These are phyloP conservation scores for Pyrenophora graminea DNA, from an alignment of 2,329 filamentous ascomycete genomes.

Conservation along the genomic window DNA sequence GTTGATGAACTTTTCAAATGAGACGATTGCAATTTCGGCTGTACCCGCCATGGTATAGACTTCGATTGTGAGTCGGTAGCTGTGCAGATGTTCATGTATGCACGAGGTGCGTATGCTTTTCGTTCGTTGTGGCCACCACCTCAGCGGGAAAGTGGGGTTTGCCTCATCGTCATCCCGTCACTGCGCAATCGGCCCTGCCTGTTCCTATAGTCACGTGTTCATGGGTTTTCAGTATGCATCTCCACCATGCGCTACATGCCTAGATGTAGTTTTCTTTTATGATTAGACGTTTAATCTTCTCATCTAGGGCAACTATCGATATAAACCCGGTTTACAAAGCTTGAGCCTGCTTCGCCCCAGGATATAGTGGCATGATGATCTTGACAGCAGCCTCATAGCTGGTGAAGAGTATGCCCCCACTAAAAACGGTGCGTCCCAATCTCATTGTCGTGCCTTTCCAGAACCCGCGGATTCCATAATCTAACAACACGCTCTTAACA, in stretches of 20 bases:
- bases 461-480: slow-evolving; percentile 64
- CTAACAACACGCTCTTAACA: slow-evolving; percentile 57
- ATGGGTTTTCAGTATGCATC: too few species aligned
- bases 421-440: slow-evolving; percentile 65
- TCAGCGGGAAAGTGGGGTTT: too few species aligned
- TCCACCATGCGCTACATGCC: too few species aligned
- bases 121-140: too few species aligned
- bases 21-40: slow-evolving; percentile 30
- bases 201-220: too few species aligned
- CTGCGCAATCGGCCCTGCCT: too few species aligned
- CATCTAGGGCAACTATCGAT: too few species aligned
- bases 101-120: too few species aligned
- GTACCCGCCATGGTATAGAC: slow-evolving; percentile 11
- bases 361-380: slow-evolving; percentile 51
- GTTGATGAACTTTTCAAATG: slow-evolving; percentile 32
- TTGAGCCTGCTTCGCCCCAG: slow-evolving; percentile 21
- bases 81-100: too few species aligned
- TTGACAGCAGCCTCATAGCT: slow-evolving; percentile 63
- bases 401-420: slow-evolving; percentile 69
- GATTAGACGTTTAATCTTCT: too few species aligned
- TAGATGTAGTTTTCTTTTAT: too few species aligned
- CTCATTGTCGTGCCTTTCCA: slow-evolving; percentile 73
- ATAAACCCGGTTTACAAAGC: slow-evolving; percentile 18
- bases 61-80: neutral
- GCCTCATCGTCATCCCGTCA: too few species aligned